A percentile compares a stretch with the other conserved stretches of the same genome.
Evolutionary conservation across 2,329 filamentous ascomycete species (phyloP).

Genomic region (Xylariaceae sp.): DNA sequence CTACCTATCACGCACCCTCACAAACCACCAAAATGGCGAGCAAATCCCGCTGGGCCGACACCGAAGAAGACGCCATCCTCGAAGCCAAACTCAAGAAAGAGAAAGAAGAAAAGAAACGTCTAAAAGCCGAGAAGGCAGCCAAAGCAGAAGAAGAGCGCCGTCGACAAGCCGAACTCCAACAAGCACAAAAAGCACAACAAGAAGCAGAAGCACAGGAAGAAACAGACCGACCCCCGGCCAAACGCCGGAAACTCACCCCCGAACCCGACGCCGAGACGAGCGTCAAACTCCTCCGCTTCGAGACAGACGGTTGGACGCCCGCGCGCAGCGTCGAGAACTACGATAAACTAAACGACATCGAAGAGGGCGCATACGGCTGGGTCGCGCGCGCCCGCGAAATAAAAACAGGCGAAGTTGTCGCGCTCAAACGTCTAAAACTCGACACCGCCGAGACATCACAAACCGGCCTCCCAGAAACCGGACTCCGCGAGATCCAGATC

Average conservation of each 20-base stretch:
- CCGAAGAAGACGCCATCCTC: conserved; percentile 71
- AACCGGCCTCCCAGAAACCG: conserved; percentile 80
- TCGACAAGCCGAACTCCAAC: neutral
- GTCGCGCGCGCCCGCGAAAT: conserved; percentile 78
- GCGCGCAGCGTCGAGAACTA: conserved; percentile 80
- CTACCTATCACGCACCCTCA: conserved; percentile 2
- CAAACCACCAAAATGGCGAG: conserved; percentile 47
- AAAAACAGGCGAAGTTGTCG: conserved; percentile 72
- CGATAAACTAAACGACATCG: conserved; percentile 91
- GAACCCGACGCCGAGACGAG: conserved; percentile 31
- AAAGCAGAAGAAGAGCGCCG: conserved; percentile 53
- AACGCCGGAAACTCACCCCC: conserved; percentile 55
- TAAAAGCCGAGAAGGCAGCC: conserved; percentile 76
- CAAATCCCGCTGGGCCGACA: conserved; percentile 83
- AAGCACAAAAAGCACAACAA: conserved; percentile 25
- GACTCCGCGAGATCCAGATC: conserved; percentile 88
- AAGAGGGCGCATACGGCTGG: conserved; percentile 94
- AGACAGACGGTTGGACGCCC: conserved; percentile 59
- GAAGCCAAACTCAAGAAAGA: conserved; percentile 69
- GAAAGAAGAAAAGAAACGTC: conserved; percentile 83
- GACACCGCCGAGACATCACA: conserved; percentile 52
- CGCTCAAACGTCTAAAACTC: conserved; percentile 70
- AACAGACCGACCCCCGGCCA: conserved; percentile 46
- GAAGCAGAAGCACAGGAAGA: conserved; percentile 28
- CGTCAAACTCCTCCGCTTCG: conserved; percentile 65